Conservation (phyloP, 345 rosid genomes). For the Rhizophora mangle region DNA sequence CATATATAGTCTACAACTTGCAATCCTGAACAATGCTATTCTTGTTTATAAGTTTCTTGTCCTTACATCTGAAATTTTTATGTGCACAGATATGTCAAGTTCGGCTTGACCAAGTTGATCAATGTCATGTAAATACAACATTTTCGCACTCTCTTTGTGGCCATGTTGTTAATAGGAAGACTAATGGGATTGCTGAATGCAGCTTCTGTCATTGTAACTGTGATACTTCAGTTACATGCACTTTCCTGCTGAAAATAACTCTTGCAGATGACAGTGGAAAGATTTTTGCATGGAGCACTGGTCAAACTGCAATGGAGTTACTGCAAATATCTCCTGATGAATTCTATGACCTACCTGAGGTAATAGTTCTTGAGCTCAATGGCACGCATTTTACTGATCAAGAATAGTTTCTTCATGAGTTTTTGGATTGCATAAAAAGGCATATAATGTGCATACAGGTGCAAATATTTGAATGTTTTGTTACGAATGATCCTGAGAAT, state of each 20-base stretch:
- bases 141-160: slow-evolving; percentile 63
- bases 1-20: background rate
- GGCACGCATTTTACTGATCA: background rate
- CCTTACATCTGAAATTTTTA: background rate
- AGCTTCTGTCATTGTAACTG: slow-evolving; percentile 55
- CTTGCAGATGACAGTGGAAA: slow-evolving; percentile 62
- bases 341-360: slow-evolving; percentile 83
- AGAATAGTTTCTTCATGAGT: too few species aligned
- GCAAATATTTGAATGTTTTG: too few species aligned
- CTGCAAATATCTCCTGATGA: slow-evolving; percentile 86
- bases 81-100: slow-evolving; percentile 61
- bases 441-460: too few species aligned
- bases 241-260: slow-evolving; percentile 64
- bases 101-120: slow-evolving; percentile 67
- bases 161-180: slow-evolving; percentile 49
- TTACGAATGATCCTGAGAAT: too few species aligned
- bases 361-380: slow-evolving; percentile 21
- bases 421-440: too few species aligned
- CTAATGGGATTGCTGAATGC: slow-evolving; percentile 45
- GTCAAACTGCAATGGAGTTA: slow-evolving; percentile 82
- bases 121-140: slow-evolving; percentile 55
- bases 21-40: background rate
- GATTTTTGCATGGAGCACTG: slow-evolving; percentile 67
- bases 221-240: slow-evolving; percentile 47
- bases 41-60: slow-evolving; percentile 8